Conservation (phyloP, 2,329 filamentous ascomycete species). For the Fonsecaea pugnacius region DNA sequence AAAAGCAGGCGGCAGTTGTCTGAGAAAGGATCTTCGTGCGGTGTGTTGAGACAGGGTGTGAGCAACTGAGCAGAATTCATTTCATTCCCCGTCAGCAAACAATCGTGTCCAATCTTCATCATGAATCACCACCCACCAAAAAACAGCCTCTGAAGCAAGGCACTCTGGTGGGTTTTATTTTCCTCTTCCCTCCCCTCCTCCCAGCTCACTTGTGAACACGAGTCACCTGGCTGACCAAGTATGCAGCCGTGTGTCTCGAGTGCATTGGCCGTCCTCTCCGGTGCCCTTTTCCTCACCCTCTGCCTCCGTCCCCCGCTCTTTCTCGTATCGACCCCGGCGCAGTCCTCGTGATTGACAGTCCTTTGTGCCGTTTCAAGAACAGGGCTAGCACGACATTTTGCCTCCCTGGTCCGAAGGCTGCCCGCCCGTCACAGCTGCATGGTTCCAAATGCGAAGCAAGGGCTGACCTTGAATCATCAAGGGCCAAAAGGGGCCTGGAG, state of each 20-base stretch:
- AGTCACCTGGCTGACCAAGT: conserved; percentile 1
- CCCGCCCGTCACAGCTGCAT: conserved; percentile 7
- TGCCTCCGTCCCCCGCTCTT: not conserved
- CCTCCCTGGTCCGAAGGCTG: not conserved
- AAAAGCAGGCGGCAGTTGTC: conserved; percentile 18
- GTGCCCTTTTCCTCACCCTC: not conserved
- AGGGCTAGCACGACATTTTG: conserved; percentile 2
- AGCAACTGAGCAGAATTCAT: not conserved
- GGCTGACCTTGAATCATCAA: conserved; percentile 1
- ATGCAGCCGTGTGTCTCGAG: not conserved
- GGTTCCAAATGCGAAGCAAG: conserved; percentile 15
- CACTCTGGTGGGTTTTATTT: not conserved
- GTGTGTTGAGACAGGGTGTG: not conserved
- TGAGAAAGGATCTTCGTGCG: conserved; percentile 7
- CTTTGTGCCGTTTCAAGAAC: conserved; percentile 4
- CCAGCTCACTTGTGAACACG: too few relatives aligned
- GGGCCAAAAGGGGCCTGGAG: conserved; percentile 16
- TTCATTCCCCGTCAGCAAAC: not conserved
- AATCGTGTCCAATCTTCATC: not conserved
- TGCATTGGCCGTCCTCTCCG: not conserved
- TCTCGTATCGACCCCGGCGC: not conserved
- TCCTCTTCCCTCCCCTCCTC: too few relatives aligned
- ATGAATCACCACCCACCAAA: not conserved
- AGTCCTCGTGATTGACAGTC: conserved; percentile 2
- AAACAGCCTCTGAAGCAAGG: not conserved